phyloP scores from a whole-genome alignment of 768 basidiomycete genomes.

The Lactarius trivialis region DNA sequence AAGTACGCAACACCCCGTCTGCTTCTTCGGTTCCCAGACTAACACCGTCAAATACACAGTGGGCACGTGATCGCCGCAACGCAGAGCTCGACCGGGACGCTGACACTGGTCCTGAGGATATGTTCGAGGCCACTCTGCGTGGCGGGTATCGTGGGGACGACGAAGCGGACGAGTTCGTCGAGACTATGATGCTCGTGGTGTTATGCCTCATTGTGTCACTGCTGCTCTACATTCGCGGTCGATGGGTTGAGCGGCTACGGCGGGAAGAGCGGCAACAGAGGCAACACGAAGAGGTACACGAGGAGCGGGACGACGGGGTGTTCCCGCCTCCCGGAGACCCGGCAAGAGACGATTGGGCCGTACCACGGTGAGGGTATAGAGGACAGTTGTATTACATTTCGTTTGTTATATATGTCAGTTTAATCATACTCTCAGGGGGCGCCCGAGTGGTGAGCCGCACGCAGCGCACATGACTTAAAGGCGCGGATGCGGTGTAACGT shows the following conservation, averaged over 20 bases:
- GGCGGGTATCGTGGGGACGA: conserved; percentile 55
- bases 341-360: conserved; percentile 26
- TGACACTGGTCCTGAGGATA: conserved; percentile 78
- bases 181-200: conserved; percentile 72
- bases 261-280: conserved; percentile 47
- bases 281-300: conserved; percentile 36
- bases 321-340: conserved; percentile 28
- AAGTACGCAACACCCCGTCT: conserved; percentile 36
- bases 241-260: conserved; percentile 67
- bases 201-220: conserved; percentile 68
- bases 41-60: conserved; percentile 36
- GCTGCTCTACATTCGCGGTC: conserved; percentile 72
- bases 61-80: conserved; percentile 69
- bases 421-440: neutral
- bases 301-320: conserved; percentile 23
- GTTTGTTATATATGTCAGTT: conserved; percentile 1
- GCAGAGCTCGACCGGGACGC: conserved; percentile 66
- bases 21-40: neutral
- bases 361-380: conserved; percentile 21
- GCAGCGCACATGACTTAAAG: neutral
- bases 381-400: neutral
- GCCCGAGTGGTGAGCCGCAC: neutral
- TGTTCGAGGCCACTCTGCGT: conserved; percentile 63
- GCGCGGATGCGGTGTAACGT: neutral
- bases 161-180: conserved; percentile 64